phyloP scores from a whole-genome alignment of 108 stramenopile species.

The Cyclotella baltica region DNA sequence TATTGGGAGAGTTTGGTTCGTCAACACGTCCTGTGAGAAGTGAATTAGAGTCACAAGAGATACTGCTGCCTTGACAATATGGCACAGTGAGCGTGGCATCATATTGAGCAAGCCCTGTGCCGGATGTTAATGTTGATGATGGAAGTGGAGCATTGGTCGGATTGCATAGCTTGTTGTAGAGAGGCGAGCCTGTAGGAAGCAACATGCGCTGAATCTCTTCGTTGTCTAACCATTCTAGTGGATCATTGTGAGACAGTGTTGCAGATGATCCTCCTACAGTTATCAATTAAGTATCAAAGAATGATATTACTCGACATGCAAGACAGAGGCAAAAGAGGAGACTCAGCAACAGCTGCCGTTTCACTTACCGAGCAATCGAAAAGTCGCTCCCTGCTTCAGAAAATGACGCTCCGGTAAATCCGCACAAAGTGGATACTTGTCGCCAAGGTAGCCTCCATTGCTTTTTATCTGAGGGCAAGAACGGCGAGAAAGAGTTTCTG shows the following conservation, averaged over 20 bases:
- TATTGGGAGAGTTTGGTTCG: constrained; percentile 31
- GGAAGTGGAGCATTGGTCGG: constrained; percentile 12
- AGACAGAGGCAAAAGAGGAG: too few species aligned
- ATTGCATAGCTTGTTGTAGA: constrained; percentile 36
- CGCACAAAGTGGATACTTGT: constrained; percentile 56
- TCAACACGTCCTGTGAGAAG: constrained; percentile 1
- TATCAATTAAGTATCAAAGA: background rate
- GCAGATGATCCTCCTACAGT: constrained; percentile 8
- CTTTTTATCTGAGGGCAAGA: background rate
- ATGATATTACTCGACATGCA: background rate
- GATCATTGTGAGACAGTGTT: constrained; percentile 23
- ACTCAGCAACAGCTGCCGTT: background rate
- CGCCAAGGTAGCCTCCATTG: constrained; percentile 46
- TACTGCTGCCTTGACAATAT: constrained; percentile 22
- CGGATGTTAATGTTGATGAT: constrained; percentile 11
- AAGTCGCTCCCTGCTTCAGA: constrained; percentile 42
- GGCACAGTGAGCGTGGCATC: constrained; percentile 23
- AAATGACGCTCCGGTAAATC: constrained; percentile 51
- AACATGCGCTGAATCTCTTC: constrained; percentile 20
- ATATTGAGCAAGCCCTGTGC: constrained; percentile 22
- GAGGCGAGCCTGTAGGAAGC: constrained; percentile 20
- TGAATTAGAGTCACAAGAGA: constrained; percentile 19
- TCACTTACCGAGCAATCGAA: constrained; percentile 32
- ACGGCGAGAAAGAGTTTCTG: constrained; percentile 14
- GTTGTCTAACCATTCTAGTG: constrained; percentile 25